Percentiles rank a stretch among this genome's conserved stretches.
Conservation (phyloP, 2,329 filamentous ascomycete genomes). For the Pestalotiopsis sp. region DNA sequence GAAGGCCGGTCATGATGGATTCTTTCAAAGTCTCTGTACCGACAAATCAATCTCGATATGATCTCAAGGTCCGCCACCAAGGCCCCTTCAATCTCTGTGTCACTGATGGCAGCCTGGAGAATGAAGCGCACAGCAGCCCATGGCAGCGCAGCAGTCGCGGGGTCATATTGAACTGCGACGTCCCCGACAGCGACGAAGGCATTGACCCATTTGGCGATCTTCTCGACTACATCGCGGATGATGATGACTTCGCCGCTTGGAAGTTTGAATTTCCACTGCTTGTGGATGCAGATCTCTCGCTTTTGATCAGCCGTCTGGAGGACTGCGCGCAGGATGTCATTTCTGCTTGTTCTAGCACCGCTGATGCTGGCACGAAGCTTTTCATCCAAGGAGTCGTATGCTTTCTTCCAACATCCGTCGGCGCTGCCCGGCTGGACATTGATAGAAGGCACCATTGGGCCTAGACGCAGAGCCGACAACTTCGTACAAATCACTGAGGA, state of each 20-base stretch:
- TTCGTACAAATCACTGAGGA: neutral
- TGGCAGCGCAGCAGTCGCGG: conserved; percentile 29
- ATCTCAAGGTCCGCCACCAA: neutral
- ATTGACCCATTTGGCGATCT: conserved; percentile 26
- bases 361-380: neutral
- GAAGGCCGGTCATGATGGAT: neutral
- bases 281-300: neutral
- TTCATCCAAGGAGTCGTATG: neutral
- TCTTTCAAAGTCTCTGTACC: neutral
- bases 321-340: neutral
- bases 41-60: neutral
- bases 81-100: neutral
- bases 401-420: neutral
- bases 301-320: neutral
- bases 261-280: neutral
- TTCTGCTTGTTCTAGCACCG: neutral
- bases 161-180: conserved; percentile 27
- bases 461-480: neutral
- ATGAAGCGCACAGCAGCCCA: conserved; percentile 33
- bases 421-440: neutral
- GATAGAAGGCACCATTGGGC: neutral
- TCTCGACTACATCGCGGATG: conserved; percentile 19
- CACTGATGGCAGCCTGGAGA: conserved; percentile 19
- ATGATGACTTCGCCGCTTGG: conserved; percentile 13
- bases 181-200: conserved; percentile 31